phyloP scores from a whole-genome alignment of 148 eudicot species.

The Gaultheria prostrata region DNA sequence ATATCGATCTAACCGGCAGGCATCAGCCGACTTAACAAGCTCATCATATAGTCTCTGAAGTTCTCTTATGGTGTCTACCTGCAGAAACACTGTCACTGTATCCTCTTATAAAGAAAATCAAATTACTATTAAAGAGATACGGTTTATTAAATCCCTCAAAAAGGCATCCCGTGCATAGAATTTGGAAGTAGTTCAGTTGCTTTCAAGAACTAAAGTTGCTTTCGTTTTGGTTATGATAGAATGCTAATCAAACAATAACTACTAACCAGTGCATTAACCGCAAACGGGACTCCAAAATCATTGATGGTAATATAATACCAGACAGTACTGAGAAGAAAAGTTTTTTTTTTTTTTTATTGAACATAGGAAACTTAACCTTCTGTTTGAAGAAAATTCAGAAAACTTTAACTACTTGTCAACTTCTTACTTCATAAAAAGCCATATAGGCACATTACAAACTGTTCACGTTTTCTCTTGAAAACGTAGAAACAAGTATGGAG shows the following conservation, averaged over 20 bases:
- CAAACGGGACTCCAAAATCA: background rate
- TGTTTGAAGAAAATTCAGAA: background rate
- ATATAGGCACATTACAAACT: background rate
- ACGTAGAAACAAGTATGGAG: background rate
- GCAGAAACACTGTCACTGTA: slow-evolving; percentile 31
- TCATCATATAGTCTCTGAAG: slow-evolving; percentile 90
- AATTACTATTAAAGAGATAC: background rate
- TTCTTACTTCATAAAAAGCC: background rate
- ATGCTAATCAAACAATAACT: background rate
- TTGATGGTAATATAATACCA: background rate
- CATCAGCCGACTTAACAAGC: slow-evolving; percentile 69
- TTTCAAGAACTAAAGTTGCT: slow-evolving; percentile 4
- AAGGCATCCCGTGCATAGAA: background rate
- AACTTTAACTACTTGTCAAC: background rate
- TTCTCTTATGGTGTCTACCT: slow-evolving; percentile 71
- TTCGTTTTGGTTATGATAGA: background rate
- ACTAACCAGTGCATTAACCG: background rate
- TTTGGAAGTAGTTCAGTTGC: background rate
- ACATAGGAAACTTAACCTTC: background rate
- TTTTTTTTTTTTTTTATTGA: background rate
- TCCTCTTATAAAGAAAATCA: slow-evolving; percentile 3
- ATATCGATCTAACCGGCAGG: slow-evolving; percentile 83
- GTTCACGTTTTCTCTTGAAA: background rate
- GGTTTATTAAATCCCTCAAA: background rate
- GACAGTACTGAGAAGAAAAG: background rate